These are phyloP conservation scores for Aurifilum marmelostoma DNA, from an alignment of 2,329 filamentous ascomycete genomes.

Conservation along the genomic window DNA sequence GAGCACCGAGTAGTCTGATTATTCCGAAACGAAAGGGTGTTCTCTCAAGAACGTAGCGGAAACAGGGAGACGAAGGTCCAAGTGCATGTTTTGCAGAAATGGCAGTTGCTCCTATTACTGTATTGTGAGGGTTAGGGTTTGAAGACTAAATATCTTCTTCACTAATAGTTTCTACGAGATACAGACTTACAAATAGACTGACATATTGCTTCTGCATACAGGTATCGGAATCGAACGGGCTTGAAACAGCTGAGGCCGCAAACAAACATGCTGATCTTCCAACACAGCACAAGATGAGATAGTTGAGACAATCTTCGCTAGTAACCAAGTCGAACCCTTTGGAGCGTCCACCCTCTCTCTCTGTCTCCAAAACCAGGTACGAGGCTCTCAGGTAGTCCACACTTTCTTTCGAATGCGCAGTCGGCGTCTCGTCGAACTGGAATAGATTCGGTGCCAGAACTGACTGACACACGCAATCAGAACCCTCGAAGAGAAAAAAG, in stretches of 20 bases:
- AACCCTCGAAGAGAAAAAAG: not conserved
- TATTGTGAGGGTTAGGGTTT: slow-evolving; percentile 8
- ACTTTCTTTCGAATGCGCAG: not conserved
- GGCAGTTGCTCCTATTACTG: not conserved
- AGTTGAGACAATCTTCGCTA: slow-evolving; percentile 9
- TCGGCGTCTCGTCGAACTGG: not conserved
- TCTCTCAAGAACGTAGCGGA: not conserved
- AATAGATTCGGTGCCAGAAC: not conserved
- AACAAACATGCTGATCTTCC: not conserved
- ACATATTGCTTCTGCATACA: not conserved
- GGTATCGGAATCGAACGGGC: not conserved
- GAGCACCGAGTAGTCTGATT: not conserved
- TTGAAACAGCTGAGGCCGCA: not conserved
- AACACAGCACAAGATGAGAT: slow-evolving; percentile 15
- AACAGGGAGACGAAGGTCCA: not conserved
- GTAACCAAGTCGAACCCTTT: not conserved
- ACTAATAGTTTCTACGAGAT: not conserved
- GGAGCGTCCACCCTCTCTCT: not conserved
- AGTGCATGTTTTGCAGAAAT: slow-evolving; percentile 4
- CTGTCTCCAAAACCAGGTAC: not conserved
- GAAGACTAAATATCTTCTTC: not conserved
- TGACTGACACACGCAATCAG: not conserved
- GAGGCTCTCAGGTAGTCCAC: not conserved
- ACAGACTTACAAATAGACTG: not conserved
- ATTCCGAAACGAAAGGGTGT: not conserved